Base-by-base conservation (phyloP, 2,329 filamentous ascomycete species). In the Plectosphaerella cucumerina region DNA sequence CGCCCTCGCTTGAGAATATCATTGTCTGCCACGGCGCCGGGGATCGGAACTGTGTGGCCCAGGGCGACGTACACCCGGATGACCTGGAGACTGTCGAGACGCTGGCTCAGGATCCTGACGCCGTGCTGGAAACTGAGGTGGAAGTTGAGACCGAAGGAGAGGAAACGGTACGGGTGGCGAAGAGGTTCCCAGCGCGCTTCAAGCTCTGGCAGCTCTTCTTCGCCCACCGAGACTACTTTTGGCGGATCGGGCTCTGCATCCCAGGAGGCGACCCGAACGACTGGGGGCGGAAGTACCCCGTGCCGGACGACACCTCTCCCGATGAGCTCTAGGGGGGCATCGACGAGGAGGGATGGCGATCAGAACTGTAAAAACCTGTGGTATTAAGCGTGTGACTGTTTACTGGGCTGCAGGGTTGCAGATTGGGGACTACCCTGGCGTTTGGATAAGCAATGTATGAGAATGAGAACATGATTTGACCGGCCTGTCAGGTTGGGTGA, bases 141-240 rank as follows among this genome's bases (percentile, higher is more conserved):
- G 50, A 51, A 2, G 48, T 49, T 22, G 52, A 58, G 17, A 60
- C 45, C 51, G 62, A 59, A 48, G 56, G 53, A 42, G 60, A 48
- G 53, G 65, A 55, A 42, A 18, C n/a, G 8, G 17, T 20, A 3
- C 53, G 57, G 53, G 68, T 78, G 15, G 76, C 86, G 1, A 84
- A 51, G 34, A 48, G 50, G 33, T 49, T 53, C 8, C 50, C 85
- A 14, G 78, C 58, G 61, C 67, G 80, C 68, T 66, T 92, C 60
- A 89, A 87, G 66, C 78, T 95, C n/a, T 96, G 93, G 90, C 84
- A 96, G 69, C 73, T 97, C 8, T 86, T 97, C 63, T 96, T 95
- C 68, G 89, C 92, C 1, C 94, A 99, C 70, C 77, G 94, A 37
- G 94, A 99, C 71, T 99, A 99, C 68, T 97, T 99, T 70, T 96